Percentiles rank a stretch among this genome's conserved stretches.
Evolutionary conservation across 495 filamentous ascomycete species (phyloP).

Genomic region (Baudoinia panamericana): DNA sequence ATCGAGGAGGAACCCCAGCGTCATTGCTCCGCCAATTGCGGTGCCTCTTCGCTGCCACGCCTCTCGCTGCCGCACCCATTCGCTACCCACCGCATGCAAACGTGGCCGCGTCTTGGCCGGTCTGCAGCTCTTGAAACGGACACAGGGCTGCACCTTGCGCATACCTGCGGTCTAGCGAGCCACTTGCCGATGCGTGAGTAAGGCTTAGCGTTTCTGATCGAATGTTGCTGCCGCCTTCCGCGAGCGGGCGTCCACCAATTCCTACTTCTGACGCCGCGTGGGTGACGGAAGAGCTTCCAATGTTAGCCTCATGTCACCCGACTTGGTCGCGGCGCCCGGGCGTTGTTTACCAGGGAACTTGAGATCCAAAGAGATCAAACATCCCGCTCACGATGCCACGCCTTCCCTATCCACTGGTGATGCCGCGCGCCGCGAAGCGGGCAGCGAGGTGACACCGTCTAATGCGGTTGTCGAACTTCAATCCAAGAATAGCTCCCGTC

Average conservation of each 20-base stretch:
- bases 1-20: neutral
- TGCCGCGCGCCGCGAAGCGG: neutral
- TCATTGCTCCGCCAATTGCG: neutral
- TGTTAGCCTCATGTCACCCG: constrained; percentile 17
- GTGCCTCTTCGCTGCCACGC: neutral
- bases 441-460: constrained; percentile 3
- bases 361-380: constrained; percentile 7
- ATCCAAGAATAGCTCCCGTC: neutral
- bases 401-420: neutral
- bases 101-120: neutral
- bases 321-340: constrained; percentile 5
- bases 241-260: constrained; percentile 5
- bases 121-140: neutral
- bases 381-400: constrained; percentile 6
- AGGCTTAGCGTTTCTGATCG: neutral
- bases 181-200: neutral
- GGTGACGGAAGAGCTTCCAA: constrained; percentile 6
- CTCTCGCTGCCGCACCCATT: neutral
- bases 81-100: too few relatives aligned
- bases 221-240: neutral
- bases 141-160: neutral
- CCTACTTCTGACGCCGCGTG: constrained; percentile 1
- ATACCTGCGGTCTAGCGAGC: constrained; percentile 1
- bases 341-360: neutral
- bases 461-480: neutral